A percentile compares a stretch with the other conserved stretches of the same genome.
phyloP scores from a whole-genome alignment of 768 basidiomycete genomes.

The Suillus tomentosus region DNA sequence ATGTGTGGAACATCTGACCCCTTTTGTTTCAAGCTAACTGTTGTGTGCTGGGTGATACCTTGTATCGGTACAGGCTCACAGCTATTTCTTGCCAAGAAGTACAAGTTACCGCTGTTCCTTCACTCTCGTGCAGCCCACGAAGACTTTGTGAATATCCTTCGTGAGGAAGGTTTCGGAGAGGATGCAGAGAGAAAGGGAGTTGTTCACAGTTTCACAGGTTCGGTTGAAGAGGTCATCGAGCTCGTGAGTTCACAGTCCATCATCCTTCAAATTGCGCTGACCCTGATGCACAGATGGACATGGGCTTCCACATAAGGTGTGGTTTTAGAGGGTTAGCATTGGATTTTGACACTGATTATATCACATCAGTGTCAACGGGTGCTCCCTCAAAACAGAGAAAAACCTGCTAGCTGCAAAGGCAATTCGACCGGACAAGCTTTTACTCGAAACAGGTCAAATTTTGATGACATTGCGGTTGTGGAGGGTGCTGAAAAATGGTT shows the following conservation, averaged over 20 bases:
- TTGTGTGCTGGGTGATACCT: background rate
- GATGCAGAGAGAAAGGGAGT: slow-evolving; percentile 70
- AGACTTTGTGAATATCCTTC: slow-evolving; percentile 67
- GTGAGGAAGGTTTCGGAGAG: slow-evolving; percentile 62
- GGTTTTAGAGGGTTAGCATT: slow-evolving; percentile 7
- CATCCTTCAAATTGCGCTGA: background rate
- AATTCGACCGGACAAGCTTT: slow-evolving; percentile 59
- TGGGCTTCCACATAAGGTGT: slow-evolving; percentile 72
- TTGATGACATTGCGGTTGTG: background rate
- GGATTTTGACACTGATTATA: background rate
- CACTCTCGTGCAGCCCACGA: slow-evolving; percentile 77
- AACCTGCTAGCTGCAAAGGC: slow-evolving; percentile 56
- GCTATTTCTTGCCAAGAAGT: slow-evolving; percentile 65
- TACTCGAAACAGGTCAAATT: slow-evolving; percentile 72
- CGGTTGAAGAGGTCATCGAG: slow-evolving; percentile 59
- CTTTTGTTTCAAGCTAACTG: background rate
- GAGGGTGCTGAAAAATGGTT: slow-evolving; percentile 7
- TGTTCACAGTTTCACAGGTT: slow-evolving; percentile 83
- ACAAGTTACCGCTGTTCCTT: slow-evolving; percentile 75
- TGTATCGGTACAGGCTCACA: slow-evolving; percentile 44
- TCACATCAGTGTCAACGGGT: slow-evolving; percentile 63
- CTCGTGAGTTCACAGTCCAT: slow-evolving; percentile 45
- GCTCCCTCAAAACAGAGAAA: slow-evolving; percentile 71
- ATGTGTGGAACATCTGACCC: slow-evolving; percentile 22
- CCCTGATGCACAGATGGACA: slow-evolving; percentile 50